Percentiles rank a stretch among this genome's conserved stretches.
phyloP scores from a whole-genome alignment of 169 alveolate genomes.

The Blepharisma undulans region DNA sequence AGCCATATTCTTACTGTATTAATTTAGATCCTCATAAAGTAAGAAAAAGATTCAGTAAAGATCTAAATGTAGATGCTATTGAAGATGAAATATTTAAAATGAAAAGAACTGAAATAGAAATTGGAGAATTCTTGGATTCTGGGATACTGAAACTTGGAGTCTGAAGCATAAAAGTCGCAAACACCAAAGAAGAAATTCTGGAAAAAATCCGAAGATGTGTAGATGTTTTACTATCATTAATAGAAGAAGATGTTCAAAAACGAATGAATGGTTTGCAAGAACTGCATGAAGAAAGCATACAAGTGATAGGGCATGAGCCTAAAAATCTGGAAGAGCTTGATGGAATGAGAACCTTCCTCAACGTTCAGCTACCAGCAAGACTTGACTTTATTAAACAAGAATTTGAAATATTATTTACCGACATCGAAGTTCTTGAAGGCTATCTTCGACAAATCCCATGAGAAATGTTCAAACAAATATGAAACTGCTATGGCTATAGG shows the following conservation, averaged over 20 bases:
- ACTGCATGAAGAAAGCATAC: background rate
- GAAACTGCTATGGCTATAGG: background rate
- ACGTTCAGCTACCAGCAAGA: background rate
- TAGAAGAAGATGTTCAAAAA: background rate
- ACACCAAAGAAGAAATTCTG: background rate
- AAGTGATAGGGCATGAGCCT: slow-evolving; percentile 11
- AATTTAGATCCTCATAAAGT: background rate
- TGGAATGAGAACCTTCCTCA: slow-evolving; percentile 28
- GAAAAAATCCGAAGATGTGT: background rate
- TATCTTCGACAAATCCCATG: background rate
- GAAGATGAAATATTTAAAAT: background rate
- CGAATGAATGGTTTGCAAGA: background rate
- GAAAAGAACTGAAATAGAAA: background rate
- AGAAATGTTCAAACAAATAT: background rate
- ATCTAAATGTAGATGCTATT: background rate
- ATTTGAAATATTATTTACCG: background rate
- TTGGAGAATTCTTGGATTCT: background rate
- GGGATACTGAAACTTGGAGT: background rate
- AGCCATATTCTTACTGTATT: background rate
- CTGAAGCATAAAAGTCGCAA: background rate
- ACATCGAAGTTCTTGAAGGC: slow-evolving; percentile 19
- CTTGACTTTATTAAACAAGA: slow-evolving; percentile 22
- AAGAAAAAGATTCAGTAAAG: background rate
- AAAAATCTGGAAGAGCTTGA: slow-evolving; percentile 38
- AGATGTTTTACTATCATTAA: background rate